Conservation (phyloP, 2,329 filamentous ascomycete species). For the Paraphaeosphaeria sporulosa region DNA sequence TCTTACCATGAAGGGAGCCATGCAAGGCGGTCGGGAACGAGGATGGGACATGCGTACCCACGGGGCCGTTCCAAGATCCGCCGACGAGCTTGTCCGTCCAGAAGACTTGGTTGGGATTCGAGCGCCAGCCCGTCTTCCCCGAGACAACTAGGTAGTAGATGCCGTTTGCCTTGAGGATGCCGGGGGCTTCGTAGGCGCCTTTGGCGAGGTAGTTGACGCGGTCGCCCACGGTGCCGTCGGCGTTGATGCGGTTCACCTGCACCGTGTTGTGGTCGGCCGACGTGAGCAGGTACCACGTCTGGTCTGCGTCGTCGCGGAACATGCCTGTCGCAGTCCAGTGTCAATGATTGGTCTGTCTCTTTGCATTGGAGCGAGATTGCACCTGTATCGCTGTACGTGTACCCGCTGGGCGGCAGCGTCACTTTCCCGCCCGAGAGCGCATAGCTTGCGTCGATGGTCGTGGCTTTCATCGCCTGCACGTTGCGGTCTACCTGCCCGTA, state of each 20-base stretch:
- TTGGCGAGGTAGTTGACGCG: constrained; percentile 48
- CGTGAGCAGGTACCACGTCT: constrained; percentile 51
- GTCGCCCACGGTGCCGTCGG: constrained; percentile 47
- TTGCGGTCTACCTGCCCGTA: constrained; percentile 53
- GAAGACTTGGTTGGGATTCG: constrained; percentile 68
- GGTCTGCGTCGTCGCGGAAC: constrained; percentile 46
- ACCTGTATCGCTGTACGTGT: constrained; percentile 40
- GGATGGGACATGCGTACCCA: neutral
- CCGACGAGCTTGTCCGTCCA: constrained; percentile 61
- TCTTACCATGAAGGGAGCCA: neutral
- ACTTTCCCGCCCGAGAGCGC: constrained; percentile 40
- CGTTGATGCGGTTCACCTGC: constrained; percentile 51
- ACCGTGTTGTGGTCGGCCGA: constrained; percentile 53
- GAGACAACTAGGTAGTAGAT: constrained; percentile 69
- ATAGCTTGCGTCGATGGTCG: constrained; percentile 43
- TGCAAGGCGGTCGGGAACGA: neutral
- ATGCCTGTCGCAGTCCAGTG: constrained; percentile 42
- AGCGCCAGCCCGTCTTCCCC: constrained; percentile 52
- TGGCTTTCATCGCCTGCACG: constrained; percentile 48
- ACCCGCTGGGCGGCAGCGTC: constrained; percentile 47
- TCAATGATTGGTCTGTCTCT: neutral
- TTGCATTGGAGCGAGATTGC: constrained; percentile 39
- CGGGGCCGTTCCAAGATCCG: constrained; percentile 61
- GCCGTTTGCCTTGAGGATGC: constrained; percentile 64
- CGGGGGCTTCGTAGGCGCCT: constrained; percentile 65